These are phyloP conservation scores for Moricandia moricandioides DNA, from an alignment of 345 rosid species.

Conservation along the genomic window DNA sequence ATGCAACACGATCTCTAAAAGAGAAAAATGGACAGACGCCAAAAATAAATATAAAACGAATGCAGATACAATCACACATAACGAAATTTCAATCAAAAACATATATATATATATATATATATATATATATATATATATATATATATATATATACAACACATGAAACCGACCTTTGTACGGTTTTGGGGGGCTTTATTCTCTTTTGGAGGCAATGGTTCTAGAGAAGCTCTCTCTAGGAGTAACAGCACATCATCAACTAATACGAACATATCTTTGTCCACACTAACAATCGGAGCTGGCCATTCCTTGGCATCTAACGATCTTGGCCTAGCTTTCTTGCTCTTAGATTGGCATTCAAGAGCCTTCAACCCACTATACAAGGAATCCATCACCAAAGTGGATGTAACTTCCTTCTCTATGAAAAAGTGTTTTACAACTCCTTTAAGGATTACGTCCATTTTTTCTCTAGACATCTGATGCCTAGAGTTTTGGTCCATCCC, in stretches of 20 bases:
- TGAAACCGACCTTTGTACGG: constrained; percentile 72
- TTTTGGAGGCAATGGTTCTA: constrained; percentile 88
- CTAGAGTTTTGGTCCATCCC: constrained; percentile 79
- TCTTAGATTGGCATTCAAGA: constrained; percentile 82
- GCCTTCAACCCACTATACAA: constrained; percentile 96
- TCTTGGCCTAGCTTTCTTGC: constrained; percentile 60
- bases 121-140: too few species aligned
- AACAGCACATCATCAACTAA: constrained; percentile 87
- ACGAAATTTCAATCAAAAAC: neutral
- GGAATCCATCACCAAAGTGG: constrained; percentile 99
- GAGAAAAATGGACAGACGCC: neutral
- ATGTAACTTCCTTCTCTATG: constrained; percentile 95
- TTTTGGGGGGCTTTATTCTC: constrained; percentile 90
- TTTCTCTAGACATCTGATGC: constrained; percentile 81
- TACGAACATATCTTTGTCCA: constrained; percentile 80
- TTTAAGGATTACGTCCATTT: constrained; percentile 75
- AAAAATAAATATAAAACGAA: neutral
- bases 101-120: too few species aligned
- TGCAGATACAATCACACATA: neutral
- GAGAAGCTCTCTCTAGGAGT: constrained; percentile 78
- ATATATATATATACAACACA: neutral
- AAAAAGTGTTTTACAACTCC: constrained; percentile 92
- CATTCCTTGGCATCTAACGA: constrained; percentile 63
- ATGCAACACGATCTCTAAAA: neutral
- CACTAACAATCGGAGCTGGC: constrained; percentile 73